Conservation (phyloP, 225 moss, liverwort and hornwort species). For the Physcomitrium patens region DNA sequence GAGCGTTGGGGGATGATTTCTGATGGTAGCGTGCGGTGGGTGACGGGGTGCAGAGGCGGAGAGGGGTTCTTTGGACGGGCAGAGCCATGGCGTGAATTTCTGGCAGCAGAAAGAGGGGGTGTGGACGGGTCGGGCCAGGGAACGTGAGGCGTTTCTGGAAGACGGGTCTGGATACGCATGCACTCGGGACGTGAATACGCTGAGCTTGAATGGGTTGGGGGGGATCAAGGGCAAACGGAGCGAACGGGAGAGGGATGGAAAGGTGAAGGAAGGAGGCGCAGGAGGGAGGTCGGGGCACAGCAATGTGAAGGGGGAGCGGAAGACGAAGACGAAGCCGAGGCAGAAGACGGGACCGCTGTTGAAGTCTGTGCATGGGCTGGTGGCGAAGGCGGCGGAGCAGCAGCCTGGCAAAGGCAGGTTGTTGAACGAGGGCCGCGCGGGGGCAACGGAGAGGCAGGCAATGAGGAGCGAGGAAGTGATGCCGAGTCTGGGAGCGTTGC, state of each 20-base stretch:
- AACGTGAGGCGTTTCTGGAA: conserved; percentile 73
- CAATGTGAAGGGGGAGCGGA: conserved; percentile 85
- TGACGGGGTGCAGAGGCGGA: conserved; percentile 39
- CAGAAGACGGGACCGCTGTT: conserved; percentile 88
- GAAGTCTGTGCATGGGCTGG: conserved; percentile 81
- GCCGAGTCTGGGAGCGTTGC: conserved; percentile 41
- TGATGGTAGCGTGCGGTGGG: conserved; percentile 27
- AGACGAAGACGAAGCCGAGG: conserved; percentile 87
- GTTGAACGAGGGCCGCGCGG: conserved; percentile 27
- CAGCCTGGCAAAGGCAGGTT: conserved; percentile 61
- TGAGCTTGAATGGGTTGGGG: conserved; percentile 73
- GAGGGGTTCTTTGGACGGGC: conserved; percentile 38
- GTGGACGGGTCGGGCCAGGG: conserved; percentile 71
- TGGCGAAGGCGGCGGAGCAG: conserved; percentile 66
- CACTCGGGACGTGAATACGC: conserved; percentile 73
- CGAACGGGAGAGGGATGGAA: conserved; percentile 90
- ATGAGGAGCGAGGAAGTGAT: conserved; percentile 39
- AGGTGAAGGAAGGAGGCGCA: conserved; percentile 51
- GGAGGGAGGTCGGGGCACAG: conserved; percentile 44
- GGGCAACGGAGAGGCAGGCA: conserved; percentile 15
- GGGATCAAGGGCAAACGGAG: conserved; percentile 97
- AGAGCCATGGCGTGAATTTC: conserved; percentile 43
- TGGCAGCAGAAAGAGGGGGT: conserved; percentile 66
- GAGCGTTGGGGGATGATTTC: not conserved
- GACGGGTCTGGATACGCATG: conserved; percentile 69